Conservation (phyloP, 2,329 filamentous ascomycete species). For the Lecanicillium sp. region DNA sequence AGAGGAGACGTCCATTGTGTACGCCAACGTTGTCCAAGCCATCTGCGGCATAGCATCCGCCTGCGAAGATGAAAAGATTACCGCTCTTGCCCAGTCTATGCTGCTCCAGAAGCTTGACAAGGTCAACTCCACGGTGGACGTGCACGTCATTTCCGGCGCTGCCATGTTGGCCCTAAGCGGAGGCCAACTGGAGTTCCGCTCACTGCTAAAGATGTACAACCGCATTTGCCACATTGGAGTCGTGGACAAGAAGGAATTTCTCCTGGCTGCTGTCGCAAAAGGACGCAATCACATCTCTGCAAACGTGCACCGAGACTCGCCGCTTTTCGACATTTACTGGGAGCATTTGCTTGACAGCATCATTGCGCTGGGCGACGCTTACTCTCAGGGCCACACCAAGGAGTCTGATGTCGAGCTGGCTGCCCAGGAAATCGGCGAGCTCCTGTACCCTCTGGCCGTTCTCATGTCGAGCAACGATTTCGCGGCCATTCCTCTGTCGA, state of each 20-base stretch:
- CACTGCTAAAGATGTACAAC: slow-evolving; percentile 76
- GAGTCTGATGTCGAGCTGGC: slow-evolving; percentile 76
- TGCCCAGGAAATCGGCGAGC: slow-evolving; percentile 77
- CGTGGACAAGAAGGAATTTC: slow-evolving; percentile 55
- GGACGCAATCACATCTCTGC: slow-evolving; percentile 73
- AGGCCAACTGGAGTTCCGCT: slow-evolving; percentile 74
- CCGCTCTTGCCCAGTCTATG: slow-evolving; percentile 87
- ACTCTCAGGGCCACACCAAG: slow-evolving; percentile 64
- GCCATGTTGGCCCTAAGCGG: slow-evolving; percentile 71
- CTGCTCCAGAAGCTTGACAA: slow-evolving; percentile 92
- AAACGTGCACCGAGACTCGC: slow-evolving; percentile 59
- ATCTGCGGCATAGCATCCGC: slow-evolving; percentile 83
- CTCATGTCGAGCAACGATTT: slow-evolving; percentile 65
- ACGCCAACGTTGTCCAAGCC: slow-evolving; percentile 86
- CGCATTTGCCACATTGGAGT: slow-evolving; percentile 68
- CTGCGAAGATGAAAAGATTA: slow-evolving; percentile 84
- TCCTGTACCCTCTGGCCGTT: slow-evolving; percentile 80
- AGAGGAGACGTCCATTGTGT: slow-evolving; percentile 69
- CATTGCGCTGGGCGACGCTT: slow-evolving; percentile 82
- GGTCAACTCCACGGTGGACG: slow-evolving; percentile 71
- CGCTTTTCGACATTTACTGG: slow-evolving; percentile 76
- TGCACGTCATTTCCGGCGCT: slow-evolving; percentile 76
- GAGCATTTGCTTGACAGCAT: slow-evolving; percentile 78
- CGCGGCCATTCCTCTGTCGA: slow-evolving; percentile 36
- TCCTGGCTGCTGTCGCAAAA: slow-evolving; percentile 70